These are phyloP conservation scores for Xenosphaeropsis pyriputrescens DNA, from an alignment of 2,329 filamentous ascomycete species.

Conservation along the genomic window DNA sequence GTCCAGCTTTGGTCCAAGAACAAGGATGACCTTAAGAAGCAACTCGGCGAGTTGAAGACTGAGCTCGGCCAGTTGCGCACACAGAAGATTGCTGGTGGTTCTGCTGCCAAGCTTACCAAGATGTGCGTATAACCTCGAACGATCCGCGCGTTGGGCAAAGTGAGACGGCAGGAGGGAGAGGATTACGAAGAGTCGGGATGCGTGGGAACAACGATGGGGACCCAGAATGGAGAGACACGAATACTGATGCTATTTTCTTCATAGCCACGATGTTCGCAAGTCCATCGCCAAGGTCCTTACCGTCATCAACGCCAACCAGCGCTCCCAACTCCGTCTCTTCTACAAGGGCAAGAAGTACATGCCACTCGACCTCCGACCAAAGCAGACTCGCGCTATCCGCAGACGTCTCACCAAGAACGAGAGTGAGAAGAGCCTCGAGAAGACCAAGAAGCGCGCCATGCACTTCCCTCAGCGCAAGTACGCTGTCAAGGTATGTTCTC, in stretches of 20 bases:
- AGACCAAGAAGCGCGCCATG: slow-evolving; percentile 88
- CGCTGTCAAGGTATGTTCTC: slow-evolving; percentile 67
- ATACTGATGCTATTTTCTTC: slow-evolving; percentile 9
- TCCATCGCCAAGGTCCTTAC: slow-evolving; percentile 97
- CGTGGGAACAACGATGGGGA: slow-evolving; percentile 2
- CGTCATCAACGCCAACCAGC: slow-evolving; percentile 99
- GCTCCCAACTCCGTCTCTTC: slow-evolving; percentile 93
- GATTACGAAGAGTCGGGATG: background rate
- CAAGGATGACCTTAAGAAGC: slow-evolving; percentile 96
- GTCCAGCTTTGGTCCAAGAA: slow-evolving; percentile 96
- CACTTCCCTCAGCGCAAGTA: slow-evolving; percentile 99
- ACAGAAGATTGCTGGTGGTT: slow-evolving; percentile 91
- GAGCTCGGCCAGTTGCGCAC: slow-evolving; percentile 94
- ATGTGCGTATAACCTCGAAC: slow-evolving; percentile 50
- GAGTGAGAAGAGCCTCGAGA: slow-evolving; percentile 69
- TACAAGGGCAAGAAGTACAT: slow-evolving; percentile 99
- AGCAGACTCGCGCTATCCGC: slow-evolving; percentile 96
- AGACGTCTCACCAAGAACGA: slow-evolving; percentile 90
- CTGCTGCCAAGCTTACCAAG: slow-evolving; percentile 90
- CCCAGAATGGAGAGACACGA: slow-evolving; percentile 13
- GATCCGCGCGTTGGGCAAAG: background rate
- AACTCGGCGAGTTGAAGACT: slow-evolving; percentile 87
- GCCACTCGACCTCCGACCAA: slow-evolving; percentile 93
- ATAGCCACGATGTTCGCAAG: slow-evolving; percentile 96
- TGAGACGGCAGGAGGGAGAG: background rate